Conservation (phyloP, 805 yeast genomes). For the Candida sphagnicola region DNA sequence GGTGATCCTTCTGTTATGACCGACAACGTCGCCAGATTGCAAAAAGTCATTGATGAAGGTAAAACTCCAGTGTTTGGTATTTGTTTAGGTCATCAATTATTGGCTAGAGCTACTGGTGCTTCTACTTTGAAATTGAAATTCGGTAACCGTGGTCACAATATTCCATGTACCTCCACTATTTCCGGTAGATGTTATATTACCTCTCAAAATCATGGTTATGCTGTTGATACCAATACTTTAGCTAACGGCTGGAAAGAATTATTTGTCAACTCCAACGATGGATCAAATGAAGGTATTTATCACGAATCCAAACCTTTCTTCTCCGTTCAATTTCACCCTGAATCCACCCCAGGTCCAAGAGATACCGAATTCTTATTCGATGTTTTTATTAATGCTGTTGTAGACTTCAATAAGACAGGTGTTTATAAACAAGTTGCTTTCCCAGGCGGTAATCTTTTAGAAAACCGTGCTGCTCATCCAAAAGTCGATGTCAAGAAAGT, state of each 20-base stretch:
- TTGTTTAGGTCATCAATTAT: slow-evolving; percentile 95
- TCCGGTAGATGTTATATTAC: slow-evolving; percentile 98
- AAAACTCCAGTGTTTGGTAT: slow-evolving; percentile 95
- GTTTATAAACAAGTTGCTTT: slow-evolving; percentile 69
- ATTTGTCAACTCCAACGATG: slow-evolving; percentile 94
- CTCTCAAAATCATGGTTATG: slow-evolving; percentile 98
- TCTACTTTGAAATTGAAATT: slow-evolving; percentile 86
- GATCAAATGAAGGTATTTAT: slow-evolving; percentile 97
- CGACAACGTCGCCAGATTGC: slow-evolving; percentile 58
- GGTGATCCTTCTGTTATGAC: slow-evolving; percentile 95
- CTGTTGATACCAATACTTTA: slow-evolving; percentile 82
- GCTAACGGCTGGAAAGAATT: slow-evolving; percentile 84
- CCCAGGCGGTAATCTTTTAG: slow-evolving; percentile 84
- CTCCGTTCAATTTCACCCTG: slow-evolving; percentile 99
- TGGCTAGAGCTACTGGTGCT: slow-evolving; percentile 96
- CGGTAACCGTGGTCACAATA: slow-evolving; percentile 99
- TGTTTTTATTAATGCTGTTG: slow-evolving; percentile 80
- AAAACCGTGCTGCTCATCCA: slow-evolving; percentile 73
- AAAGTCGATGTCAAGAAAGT: slow-evolving; percentile 84
- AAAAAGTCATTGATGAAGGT: slow-evolving; percentile 54
- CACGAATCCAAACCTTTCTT: slow-evolving; percentile 83
- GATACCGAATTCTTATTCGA: slow-evolving; percentile 97
- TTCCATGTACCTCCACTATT: slow-evolving; percentile 85
- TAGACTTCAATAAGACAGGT: slow-evolving; percentile 57
- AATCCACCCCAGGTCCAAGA: slow-evolving; percentile 98